Evolutionary conservation across 2,329 filamentous ascomycete species (phyloP).

Genomic region (Epichloe scottii): DNA sequence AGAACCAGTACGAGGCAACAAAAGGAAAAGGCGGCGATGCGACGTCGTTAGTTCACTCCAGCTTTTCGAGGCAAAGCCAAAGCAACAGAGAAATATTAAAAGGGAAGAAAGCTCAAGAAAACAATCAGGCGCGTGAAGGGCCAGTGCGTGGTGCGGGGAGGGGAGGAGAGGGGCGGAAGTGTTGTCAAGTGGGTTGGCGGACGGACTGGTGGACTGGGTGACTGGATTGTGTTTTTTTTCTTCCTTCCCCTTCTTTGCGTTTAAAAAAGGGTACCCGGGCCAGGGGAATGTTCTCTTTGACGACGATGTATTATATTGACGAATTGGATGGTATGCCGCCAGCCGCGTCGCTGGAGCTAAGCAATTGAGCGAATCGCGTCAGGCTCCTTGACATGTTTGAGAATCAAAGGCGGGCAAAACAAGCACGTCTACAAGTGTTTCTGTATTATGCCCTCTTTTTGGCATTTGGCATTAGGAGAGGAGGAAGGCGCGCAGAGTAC

Average conservation of each 20-base stretch:
- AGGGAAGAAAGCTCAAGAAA: conserved; percentile 3
- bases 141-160: conserved; percentile 8
- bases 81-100: neutral
- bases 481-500: neutral
- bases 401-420: neutral
- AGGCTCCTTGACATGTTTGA: neutral
- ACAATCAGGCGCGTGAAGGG: conserved; percentile 6
- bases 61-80: neutral
- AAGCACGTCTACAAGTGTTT: neutral
- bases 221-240: neutral
- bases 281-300: neutral
- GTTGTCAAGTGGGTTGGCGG: conserved; percentile 4
- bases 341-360: neutral
- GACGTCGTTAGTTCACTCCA: neutral
- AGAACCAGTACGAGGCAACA: neutral
- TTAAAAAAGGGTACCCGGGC: neutral
- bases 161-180: conserved; percentile 5
- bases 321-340: neutral
- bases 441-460: too few species aligned
- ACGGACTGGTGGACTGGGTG: conserved; percentile 1
- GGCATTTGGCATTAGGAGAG: neutral
- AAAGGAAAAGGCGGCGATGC: neutral
- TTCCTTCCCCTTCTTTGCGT: neutral
- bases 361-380: neutral
- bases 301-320: neutral